These are phyloP conservation scores for Candida sakaeoensis DNA, from an alignment of 805 yeast genomes.

Conservation along the genomic window DNA sequence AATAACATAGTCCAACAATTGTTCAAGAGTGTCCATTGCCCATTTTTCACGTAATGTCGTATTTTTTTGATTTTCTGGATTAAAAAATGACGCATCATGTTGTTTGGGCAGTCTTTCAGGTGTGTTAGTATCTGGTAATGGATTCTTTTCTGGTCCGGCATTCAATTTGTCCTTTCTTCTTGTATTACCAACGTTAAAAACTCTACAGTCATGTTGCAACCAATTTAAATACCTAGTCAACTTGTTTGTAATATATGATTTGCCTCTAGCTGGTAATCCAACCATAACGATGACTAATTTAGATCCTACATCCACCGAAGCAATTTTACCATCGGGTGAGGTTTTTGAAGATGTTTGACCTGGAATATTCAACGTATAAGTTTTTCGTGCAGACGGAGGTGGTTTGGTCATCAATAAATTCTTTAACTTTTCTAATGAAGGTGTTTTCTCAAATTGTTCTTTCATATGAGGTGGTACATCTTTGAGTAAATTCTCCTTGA, in stretches of 20 bases:
- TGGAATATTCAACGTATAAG: slow-evolving; percentile 87
- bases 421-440: slow-evolving; percentile 38
- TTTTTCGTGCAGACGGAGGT: slow-evolving; percentile 47
- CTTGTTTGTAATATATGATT: slow-evolving; percentile 89
- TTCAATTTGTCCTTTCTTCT: slow-evolving; percentile 66
- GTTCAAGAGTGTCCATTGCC: slow-evolving; percentile 93
- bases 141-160: slow-evolving; percentile 67
- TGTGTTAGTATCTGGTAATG: slow-evolving; percentile 44
- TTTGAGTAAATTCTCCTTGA: slow-evolving; percentile 29
- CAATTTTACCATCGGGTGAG: slow-evolving; percentile 71
- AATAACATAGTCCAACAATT: slow-evolving; percentile 73
- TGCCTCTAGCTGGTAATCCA: slow-evolving; percentile 93
- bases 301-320: slow-evolving; percentile 67
- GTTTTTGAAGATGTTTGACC: slow-evolving; percentile 81
- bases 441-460: slow-evolving; percentile 37
- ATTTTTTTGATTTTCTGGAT: slow-evolving; percentile 68
- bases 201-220: slow-evolving; percentile 86
- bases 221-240: slow-evolving; percentile 87
- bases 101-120: slow-evolving; percentile 18
- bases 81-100: slow-evolving; percentile 83
- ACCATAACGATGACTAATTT: slow-evolving; percentile 94
- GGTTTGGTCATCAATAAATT: slow-evolving; percentile 32
- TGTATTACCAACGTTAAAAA: slow-evolving; percentile 94
- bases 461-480: slow-evolving; percentile 34
- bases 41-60: slow-evolving; percentile 78